Evolutionary conservation across 441 rosid species (phyloP).

Genomic region (Capsella rubella): DNA sequence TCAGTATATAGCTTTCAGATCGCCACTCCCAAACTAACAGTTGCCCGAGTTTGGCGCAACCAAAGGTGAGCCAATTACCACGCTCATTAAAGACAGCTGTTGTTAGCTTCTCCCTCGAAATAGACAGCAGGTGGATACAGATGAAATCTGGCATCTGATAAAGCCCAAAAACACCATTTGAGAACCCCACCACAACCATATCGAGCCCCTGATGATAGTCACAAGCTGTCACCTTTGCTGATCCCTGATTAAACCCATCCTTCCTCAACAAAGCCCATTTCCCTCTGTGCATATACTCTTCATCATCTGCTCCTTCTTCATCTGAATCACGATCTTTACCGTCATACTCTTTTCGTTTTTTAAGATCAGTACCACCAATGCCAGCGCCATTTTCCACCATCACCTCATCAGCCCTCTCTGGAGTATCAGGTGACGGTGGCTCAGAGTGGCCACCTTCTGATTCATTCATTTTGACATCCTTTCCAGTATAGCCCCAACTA

Average conservation of each 20-base stretch:
- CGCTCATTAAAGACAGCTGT: constrained; percentile 84
- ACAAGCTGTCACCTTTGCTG: constrained; percentile 75
- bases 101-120: constrained; percentile 91
- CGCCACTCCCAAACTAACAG: constrained; percentile 98
- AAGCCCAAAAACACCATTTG: constrained; percentile 90
- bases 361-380: constrained; percentile 31
- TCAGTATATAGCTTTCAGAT: constrained; percentile 90
- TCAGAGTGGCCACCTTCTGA: constrained; percentile 44
- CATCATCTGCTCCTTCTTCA: constrained; percentile 41
- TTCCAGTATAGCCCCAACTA: constrained; percentile 70
- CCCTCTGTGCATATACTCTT: constrained; percentile 64
- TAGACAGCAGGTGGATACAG: constrained; percentile 84
- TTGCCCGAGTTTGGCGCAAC: constrained; percentile 94
- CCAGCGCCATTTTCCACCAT: constrained; percentile 42
- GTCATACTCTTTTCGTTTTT: constrained; percentile 70
- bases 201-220: constrained; percentile 88
- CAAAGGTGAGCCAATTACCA: constrained; percentile 97
- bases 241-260: constrained; percentile 80
- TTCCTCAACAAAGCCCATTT: constrained; percentile 85
- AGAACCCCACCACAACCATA: constrained; percentile 86
- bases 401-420: constrained; percentile 58
- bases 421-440: constrained; percentile 74
- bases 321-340: constrained; percentile 49
- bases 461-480: constrained; percentile 46
- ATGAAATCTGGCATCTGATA: constrained; percentile 98